These are phyloP conservation scores for Beverwykella pulmonaria DNA, from an alignment of 495 filamentous ascomycete species.

Conservation along the genomic window DNA sequence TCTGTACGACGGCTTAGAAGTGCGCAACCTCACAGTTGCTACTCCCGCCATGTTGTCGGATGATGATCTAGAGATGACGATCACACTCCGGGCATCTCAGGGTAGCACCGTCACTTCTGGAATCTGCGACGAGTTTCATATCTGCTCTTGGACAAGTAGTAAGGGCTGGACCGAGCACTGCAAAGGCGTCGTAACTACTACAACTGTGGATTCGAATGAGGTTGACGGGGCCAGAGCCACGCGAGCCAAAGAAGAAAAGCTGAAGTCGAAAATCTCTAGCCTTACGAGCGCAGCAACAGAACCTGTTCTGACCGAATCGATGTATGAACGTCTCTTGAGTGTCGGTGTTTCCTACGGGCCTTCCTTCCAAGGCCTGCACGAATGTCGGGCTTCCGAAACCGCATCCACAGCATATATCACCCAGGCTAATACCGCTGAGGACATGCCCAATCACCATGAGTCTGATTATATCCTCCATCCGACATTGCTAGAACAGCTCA, in stretches of 20 bases:
- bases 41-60: conserved; percentile 18
- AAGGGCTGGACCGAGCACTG: conserved; percentile 31
- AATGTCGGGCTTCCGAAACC: conserved; percentile 10
- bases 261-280: conserved; percentile 4
- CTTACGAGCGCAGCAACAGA: not conserved
- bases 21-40: conserved; percentile 7
- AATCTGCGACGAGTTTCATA: conserved; percentile 14
- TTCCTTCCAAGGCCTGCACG: conserved; percentile 20
- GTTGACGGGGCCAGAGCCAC: conserved; percentile 4
- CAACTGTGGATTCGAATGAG: conserved; percentile 6
- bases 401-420: conserved; percentile 8
- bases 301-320: not conserved
- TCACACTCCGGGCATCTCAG: conserved; percentile 28
- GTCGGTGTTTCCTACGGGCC: conserved; percentile 17
- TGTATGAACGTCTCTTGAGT: conserved; percentile 9
- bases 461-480: conserved; percentile 27
- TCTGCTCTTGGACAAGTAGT: conserved; percentile 8
- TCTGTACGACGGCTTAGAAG: conserved; percentile 13
- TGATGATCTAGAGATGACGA: conserved; percentile 22
- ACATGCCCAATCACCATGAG: conserved; percentile 27
- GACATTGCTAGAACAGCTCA: conserved; percentile 22
- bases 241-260: not conserved
- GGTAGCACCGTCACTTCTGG: not conserved
- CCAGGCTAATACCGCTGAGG: conserved; percentile 8
- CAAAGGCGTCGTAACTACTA: conserved; percentile 5